phyloP scores from a whole-genome alignment of 1,284 basidiomycete genomes.

The Vanrija sp. region DNA sequence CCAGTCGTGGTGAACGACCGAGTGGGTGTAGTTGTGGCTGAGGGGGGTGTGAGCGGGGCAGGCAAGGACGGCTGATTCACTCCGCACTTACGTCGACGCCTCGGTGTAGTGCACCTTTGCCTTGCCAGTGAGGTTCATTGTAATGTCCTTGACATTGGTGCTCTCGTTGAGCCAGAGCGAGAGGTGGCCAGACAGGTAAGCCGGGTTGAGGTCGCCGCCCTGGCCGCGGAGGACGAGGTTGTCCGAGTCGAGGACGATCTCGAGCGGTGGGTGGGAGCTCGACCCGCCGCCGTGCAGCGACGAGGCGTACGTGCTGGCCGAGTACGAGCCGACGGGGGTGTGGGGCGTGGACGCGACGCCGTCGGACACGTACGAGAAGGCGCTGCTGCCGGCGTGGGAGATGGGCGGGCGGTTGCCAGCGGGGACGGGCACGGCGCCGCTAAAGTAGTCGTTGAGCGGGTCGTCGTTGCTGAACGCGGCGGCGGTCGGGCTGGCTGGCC shows the following conservation, averaged over 20 bases:
- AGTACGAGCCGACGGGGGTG: no score
- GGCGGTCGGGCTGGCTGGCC: slow-evolving; percentile 2
- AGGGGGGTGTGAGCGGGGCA: slow-evolving; percentile 2
- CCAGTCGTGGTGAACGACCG: slow-evolving; percentile 77
- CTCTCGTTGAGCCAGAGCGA: slow-evolving; percentile 71
- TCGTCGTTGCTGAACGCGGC: slow-evolving; percentile 12
- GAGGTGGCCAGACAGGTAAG: slow-evolving; percentile 62
- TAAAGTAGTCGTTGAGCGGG: slow-evolving; percentile 25
- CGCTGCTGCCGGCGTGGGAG: not conserved
- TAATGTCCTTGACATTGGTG: slow-evolving; percentile 80
- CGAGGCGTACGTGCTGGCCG: not conserved
- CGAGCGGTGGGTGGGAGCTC: slow-evolving; percentile 52
- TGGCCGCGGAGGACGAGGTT: slow-evolving; percentile 69
- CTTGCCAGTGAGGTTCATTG: slow-evolving; percentile 76
- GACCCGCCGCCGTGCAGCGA: not conserved
- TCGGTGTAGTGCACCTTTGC: slow-evolving; percentile 64
- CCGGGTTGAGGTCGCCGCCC: slow-evolving; percentile 76
- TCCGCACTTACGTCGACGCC: slow-evolving; percentile 60
- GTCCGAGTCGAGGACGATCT: slow-evolving; percentile 69
- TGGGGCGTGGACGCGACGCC: not conserved
- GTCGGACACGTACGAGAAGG: not conserved
- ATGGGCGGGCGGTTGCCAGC: not conserved
- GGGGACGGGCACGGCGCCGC: slow-evolving; percentile 1
- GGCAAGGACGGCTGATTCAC: not conserved
- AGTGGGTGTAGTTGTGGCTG: slow-evolving; percentile 57